These are phyloP conservation scores for Suillus plorans DNA, from an alignment of 768 basidiomycete species.

Conservation along the genomic window DNA sequence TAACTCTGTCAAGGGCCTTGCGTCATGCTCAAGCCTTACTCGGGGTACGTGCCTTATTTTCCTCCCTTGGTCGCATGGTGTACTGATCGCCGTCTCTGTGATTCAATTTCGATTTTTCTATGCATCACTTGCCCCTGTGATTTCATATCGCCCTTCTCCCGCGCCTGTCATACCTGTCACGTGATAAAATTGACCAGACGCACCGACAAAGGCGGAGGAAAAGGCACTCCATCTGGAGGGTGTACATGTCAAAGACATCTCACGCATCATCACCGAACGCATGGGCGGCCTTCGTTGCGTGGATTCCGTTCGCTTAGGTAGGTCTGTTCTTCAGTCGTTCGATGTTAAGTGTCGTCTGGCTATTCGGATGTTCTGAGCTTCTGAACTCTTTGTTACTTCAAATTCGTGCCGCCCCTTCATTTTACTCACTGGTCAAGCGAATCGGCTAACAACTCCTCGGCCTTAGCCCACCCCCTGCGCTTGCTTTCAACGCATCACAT, in stretches of 20 bases:
- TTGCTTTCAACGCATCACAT: slow-evolving; percentile 73
- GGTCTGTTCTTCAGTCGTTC: not conserved
- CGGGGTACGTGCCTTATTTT: slow-evolving; percentile 8
- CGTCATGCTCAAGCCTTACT: not conserved
- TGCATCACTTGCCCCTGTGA: not conserved
- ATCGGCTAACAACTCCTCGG: not conserved
- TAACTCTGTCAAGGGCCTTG: not conserved
- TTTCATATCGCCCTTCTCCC: not conserved
- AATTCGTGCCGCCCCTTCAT: not conserved
- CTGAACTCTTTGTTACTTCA: not conserved
- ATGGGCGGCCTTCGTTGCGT: not conserved
- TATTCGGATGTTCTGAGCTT: not conserved
- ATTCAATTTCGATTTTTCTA: not conserved
- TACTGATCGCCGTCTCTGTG: not conserved
- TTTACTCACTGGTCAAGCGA: too few species aligned
- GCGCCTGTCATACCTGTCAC: slow-evolving; percentile 33
- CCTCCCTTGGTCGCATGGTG: too few species aligned
- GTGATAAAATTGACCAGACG: slow-evolving; percentile 33
- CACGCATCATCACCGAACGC: slow-evolving; percentile 8
- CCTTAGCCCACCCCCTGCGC: not conserved
- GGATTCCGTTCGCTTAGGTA: slow-evolving; percentile 5
- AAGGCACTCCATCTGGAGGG: slow-evolving; percentile 27
- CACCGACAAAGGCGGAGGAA: slow-evolving; percentile 30
- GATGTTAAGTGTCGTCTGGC: not conserved
- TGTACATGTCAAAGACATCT: slow-evolving; percentile 32